Evolutionary conservation across 169 alveolate species (phyloP), one percentile per base, ranked within the genome.

Genomic region (Haemoproteus tartakovskyi): DNA sequence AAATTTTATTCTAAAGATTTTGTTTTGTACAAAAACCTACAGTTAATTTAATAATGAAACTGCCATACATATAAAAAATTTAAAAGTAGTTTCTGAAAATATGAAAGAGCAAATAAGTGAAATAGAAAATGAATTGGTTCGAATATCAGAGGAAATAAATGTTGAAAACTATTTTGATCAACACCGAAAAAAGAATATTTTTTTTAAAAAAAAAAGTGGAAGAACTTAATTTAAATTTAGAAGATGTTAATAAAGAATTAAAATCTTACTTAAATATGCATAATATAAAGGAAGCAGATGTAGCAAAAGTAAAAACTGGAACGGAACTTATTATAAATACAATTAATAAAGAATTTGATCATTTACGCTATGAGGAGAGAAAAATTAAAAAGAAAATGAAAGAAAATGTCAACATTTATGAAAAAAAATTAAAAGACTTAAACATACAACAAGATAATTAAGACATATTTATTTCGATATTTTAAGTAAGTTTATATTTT

Each of bases 1-100:
- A 67, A 67, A 30, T 67, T 67, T 52, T 67, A 67, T 30, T 67
- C 82, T 19, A 67, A 67, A 24, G 82, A 67, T 46, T 67, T 67
- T 22, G 67, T 67, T 3, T 52, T 67, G 11, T 51, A 37, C 30
- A 67, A 67, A 52, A 67, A 67, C 38, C 54, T 67, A 46, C 70
- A 67, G 22, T 46, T 67, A 5, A 67, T 67, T 52, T 67, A n/a
- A 67, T 21, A 67, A 67, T 57, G 82, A 67, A 29, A 67, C 29
- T 18, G 54, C 51, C 26, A 36, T 40, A 33, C 45, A 67, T 21
- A 67, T 67, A 36, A 67, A 67, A 67, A 67, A 52, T 67, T 52
- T 67, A 33, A 51, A 46, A 67, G 46, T 12, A n/a, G 51, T 67
- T 19, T 38, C 82, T 40, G 54, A 67, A 29, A 67, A 27, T 45